Base-by-base conservation (phyloP, 202 grass and related monocot genomes). In the Zoysia matrella region DNA sequence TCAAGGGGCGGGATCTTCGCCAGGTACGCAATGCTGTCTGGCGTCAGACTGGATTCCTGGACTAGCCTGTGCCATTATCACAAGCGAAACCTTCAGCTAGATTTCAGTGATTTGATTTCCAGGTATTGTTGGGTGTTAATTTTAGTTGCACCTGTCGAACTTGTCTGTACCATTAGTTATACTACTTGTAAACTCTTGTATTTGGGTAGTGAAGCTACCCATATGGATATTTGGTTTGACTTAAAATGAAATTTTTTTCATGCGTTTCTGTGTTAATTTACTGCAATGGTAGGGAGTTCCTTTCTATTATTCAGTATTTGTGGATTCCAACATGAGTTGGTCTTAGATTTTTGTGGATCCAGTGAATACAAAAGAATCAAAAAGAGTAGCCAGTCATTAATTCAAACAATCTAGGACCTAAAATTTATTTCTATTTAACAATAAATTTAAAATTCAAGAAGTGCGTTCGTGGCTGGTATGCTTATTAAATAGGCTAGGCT, bases 1-100 rank as follows among this genome's bases (percentile, higher is more conserved):
- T 95, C 40, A 99, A 99, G 78, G 96, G 96, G 44, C 89, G 96
- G 82, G 96, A 99, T 77, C 90, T 93, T 74, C 87, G 85, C 67
- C 91, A 91, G 80, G 89, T 94, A 80, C 87, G 93, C 82, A 91
- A 99, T 79, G 93, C 91, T 51, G 82, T 99, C 46, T 95, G 87
- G 89, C 82, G 83, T 62, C 91, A 79, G 71, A 99, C 91, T 11
- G 96, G 96, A 39, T 93, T 99, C 84, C 85, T 99, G n/a, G 89
- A 96, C 90, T 99, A 88, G 93, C 69, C 81, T 15, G 48, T 86
- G 63, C 36, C 40, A 22, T 30, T 39, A 84, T 76, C 52, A 85
- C 53, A 52, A 8, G 43, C 47, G 47, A 54, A 7, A 47, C 44
- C 30, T 77, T 60, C 67, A 46, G 49, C 53, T 47, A 40, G 60